phyloP scores from a whole-genome alignment of 306 rosid species.

The Carpinus fangiana region DNA sequence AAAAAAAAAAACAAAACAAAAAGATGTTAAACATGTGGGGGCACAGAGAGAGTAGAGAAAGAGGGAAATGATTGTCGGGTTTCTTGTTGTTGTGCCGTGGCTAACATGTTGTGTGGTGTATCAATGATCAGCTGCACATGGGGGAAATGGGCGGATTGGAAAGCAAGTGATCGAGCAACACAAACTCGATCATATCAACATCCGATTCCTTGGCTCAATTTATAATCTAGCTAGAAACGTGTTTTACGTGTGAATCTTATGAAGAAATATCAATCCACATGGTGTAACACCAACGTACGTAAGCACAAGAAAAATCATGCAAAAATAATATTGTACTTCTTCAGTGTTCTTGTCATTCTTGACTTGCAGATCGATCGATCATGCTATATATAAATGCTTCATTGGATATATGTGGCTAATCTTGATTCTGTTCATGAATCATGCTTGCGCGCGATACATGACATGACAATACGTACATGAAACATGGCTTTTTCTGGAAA shows the following conservation, averaged over 20 bases:
- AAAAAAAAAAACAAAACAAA: no score
- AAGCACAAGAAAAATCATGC: no score
- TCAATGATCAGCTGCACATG: not conserved
- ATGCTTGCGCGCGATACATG: not conserved
- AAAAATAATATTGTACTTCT: no score
- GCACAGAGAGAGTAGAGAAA: not conserved
- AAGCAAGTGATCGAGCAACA: not conserved
- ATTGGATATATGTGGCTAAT: not conserved
- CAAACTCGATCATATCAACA: not conserved
- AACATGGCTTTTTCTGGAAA: not conserved
- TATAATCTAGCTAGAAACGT: not conserved
- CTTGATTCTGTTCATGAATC: not conserved
- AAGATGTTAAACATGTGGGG: not conserved
- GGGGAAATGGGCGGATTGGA: not conserved
- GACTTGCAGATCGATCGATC: no score
- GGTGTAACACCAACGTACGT: no score
- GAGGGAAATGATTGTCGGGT: not conserved
- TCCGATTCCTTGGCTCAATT: not conserved
- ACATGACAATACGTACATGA: not conserved
- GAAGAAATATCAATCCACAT: not conserved
- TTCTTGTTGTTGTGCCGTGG: not conserved
- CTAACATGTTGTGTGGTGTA: not conserved
- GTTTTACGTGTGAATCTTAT: not conserved
- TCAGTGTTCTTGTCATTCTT: no score
- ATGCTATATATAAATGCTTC: no score